Evolutionary conservation across 208 protist genomes (phyloP), one percentile per base, ranked within the genome.

Genomic region (Wallacemonas sp.): DNA sequence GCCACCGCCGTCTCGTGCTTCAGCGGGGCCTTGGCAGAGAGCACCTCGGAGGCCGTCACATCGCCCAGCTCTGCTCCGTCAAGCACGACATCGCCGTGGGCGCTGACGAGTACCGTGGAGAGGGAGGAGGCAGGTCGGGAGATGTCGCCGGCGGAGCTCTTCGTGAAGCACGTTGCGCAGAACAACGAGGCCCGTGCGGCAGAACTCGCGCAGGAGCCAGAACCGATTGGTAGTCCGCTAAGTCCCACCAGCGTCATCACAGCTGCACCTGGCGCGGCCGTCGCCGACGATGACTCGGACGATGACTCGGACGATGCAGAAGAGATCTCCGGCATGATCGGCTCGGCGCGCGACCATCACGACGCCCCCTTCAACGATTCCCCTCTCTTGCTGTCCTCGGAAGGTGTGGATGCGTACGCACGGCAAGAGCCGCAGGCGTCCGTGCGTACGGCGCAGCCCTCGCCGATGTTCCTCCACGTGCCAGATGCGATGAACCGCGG

Each of bases 1-100:
- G 47, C 47, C 24, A 0, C 26, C 47, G 47, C 47, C 6, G 47
- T 55, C 24, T 55, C 47, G 47, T 55, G 47, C 47, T 55, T 58
- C 28, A 58, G 51, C 51, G 28, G 4, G n/a, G 51, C 51, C 36
- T 41, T 14, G 36, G 36, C 6, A 14, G 36, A 41, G 36, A 41
- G 14, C 36, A 41, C 14, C 9, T 41, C 36, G 36, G n/a, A n/a
- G n/a, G n/a, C 36, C 36, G 36, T 6, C 36, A 41, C 36, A 41
- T 17, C 36, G 6, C 36, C 14, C 14, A 6, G 36, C 36, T 17
- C 36, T 41, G 36, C 36, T 41, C 36, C 36, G 36, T 14, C 9
- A 6, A 41, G 36, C 36, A 41, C 36, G 9, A 41, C 9, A 6
- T 6, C 36, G 36, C 36, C 36, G 14, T 6, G 9, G 36, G 14